Percentiles rank a stretch among this genome's conserved stretches.
phyloP scores from a whole-genome alignment of 176 grass and related monocot species.

The Microstegium vimineum region DNA sequence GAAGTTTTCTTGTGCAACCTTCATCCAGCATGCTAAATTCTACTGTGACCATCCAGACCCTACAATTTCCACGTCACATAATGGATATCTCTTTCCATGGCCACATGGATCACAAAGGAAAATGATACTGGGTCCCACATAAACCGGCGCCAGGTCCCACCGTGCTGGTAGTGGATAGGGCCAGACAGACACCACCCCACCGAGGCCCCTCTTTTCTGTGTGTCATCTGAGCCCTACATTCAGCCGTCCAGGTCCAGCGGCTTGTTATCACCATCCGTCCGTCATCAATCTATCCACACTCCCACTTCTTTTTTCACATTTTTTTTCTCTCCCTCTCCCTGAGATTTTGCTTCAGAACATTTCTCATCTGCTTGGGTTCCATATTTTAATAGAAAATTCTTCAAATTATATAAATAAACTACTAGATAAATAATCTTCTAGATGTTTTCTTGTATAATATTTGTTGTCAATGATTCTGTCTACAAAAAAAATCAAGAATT shows the following conservation, averaged over 20 bases:
- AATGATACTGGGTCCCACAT: background rate
- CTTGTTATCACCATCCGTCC: conserved; percentile 34
- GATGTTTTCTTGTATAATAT: background rate
- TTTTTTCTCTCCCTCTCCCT: background rate
- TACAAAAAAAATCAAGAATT: background rate
- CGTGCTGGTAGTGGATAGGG: conserved; percentile 31
- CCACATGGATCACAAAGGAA: conserved; percentile 22
- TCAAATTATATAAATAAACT: background rate
- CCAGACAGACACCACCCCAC: conserved; percentile 19
- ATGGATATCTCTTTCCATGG: background rate
- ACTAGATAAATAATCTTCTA: background rate
- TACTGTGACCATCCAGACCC: background rate
- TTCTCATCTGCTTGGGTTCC: background rate
- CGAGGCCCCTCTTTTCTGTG: background rate
- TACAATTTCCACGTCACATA: conserved; percentile 10
- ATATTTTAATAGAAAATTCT: background rate
- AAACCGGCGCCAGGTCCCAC: conserved; percentile 22
- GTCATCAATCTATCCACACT: conserved; percentile 6
- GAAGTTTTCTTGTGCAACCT: background rate
- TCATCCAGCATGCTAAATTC: background rate
- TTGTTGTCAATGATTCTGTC: background rate
- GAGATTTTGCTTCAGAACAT: background rate
- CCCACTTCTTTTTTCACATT: background rate
- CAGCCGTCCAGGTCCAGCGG: background rate
- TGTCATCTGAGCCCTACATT: background rate